Base-by-base conservation (phyloP, 495 filamentous ascomycete genomes). In the Tetracladium marchalianum region DNA sequence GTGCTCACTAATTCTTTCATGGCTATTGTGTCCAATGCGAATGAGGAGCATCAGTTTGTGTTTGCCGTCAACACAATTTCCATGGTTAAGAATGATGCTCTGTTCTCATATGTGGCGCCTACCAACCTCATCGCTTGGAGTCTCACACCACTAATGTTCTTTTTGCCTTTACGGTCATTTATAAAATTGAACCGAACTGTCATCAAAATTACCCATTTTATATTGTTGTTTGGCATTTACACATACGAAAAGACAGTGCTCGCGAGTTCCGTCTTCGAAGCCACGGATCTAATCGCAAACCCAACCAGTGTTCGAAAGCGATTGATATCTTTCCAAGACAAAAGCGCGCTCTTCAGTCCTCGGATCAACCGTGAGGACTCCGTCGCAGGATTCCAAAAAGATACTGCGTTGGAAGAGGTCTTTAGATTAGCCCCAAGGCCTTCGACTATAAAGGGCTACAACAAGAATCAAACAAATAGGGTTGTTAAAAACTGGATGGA, bases 41-140 rank as follows among this genome's bases (percentile, higher is more conserved):
- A 89, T 45, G 80, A 95, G 58, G 89, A 95, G 63, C 87, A 95
- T 61, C 87, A 93, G 67, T 95, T 95, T 56, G 66, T 94, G 4
- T 93, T 96, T 59, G 87, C 90, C 5, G 84, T 95, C 60, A 95
- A 95, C 53, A 88, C 87, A 5, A 89, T 95, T 33, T 92, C 88
- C 4, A 86, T 96, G 84, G 90, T 95, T 42, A 96, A 97, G 58
- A 93, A 87, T 16, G 89, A 96, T 58, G 84, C 86, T 0, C 69
- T 95, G 0, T 96, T 95, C 66, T 90, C 87, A 11, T 95, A 96
- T 55, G 72, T 94, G 46, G 85, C 87, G 1, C 90, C 90, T 0
- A 80, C 81, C 11, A 96, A 96, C 56, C 80, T 95, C 32, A 68
- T 95, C 43, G 87, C 84, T 31, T 97, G 88, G 90, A 50, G 87